Evolutionary conservation across 2,329 filamentous ascomycete species (phyloP), one percentile per base, ranked within the genome.

Genomic region (Penicillium sp.): DNA sequence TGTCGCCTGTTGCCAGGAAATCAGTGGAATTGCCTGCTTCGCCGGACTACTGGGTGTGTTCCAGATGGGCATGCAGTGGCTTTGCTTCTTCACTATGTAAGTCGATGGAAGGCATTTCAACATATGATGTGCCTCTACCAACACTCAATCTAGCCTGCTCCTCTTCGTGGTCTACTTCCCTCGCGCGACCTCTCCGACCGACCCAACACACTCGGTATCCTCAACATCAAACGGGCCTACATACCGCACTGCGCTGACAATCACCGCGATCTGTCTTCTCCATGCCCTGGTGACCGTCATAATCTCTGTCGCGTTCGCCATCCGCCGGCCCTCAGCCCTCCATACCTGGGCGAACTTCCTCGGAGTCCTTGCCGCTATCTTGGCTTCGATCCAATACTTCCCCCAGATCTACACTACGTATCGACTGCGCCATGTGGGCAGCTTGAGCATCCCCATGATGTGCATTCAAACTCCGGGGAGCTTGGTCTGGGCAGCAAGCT

Each of bases 131-230:
- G 10, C 19, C 8, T 22, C 10, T 22, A 13, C 40, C 25, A 25
- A 43, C 19, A 22, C 1, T 40, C 28, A 37, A 51, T 55, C 26
- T 68, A 98, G 94, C 67, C 87, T 98, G 55, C 82, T 96, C 22
- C 85, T 99, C n/a, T 99, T 96, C 79, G 86, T 98, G 59, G 86
- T 96, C 69, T 99, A 96, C 83, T 97, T 96, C 78, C 91, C 91
- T 38, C 88, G 89, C 70, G 83, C 83, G 2, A 69, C 81, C 78
- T 61, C 83, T 76, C 60, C 81, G 78, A 65, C 78, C 81, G 7
- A 81, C 80, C 46, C 83, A 66, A 73, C 56, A 65, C 74, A 53
- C 57, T 65, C 68, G 63, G 74, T 79, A 71, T 71, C 76, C 62
- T 73, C 64, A 63, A 69, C 62, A 54, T 65, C 67, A 55, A 80